phyloP scores from a whole-genome alignment of 192 early-diverging fungal genomes.

The Backusella sp. region DNA sequence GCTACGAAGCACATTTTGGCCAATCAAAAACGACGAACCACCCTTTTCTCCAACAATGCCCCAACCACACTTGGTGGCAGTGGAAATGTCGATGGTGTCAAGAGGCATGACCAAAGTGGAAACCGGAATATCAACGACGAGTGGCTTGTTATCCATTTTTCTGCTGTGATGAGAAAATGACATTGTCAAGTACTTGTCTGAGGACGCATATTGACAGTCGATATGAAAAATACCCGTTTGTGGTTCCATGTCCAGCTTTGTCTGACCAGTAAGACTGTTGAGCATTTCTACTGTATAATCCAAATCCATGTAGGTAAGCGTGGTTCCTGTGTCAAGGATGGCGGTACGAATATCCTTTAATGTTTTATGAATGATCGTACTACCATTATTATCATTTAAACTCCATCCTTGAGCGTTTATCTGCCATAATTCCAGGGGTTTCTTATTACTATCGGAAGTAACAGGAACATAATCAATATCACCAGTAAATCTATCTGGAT shows the following conservation, averaged over 20 bases:
- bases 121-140: conserved; percentile 19
- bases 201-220: conserved; percentile 13
- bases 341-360: not conserved
- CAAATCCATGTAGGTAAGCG: conserved; percentile 18
- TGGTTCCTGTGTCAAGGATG: conserved; percentile 30
- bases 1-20: conserved; percentile 20
- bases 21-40: conserved; percentile 4
- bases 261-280: not conserved
- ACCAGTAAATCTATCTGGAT: conserved; percentile 44
- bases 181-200: conserved; percentile 1
- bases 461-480: conserved; percentile 48
- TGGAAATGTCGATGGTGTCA: conserved; percentile 11
- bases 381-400: conserved; percentile 6
- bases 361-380: not conserved
- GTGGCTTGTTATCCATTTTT: conserved; percentile 13
- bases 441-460: not conserved
- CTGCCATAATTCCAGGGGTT: not conserved
- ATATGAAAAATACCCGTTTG: conserved; percentile 9
- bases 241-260: not conserved
- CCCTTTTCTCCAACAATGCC: conserved; percentile 11
- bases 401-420: conserved; percentile 14
- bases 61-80: conserved; percentile 20
- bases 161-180: conserved; percentile 11
- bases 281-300: not conserved
- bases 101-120: conserved; percentile 23